Evolutionary conservation across 2,329 filamentous ascomycete species (phyloP), one percentile per base, ranked within the genome.

Genomic region (Penicillium expansum): DNA sequence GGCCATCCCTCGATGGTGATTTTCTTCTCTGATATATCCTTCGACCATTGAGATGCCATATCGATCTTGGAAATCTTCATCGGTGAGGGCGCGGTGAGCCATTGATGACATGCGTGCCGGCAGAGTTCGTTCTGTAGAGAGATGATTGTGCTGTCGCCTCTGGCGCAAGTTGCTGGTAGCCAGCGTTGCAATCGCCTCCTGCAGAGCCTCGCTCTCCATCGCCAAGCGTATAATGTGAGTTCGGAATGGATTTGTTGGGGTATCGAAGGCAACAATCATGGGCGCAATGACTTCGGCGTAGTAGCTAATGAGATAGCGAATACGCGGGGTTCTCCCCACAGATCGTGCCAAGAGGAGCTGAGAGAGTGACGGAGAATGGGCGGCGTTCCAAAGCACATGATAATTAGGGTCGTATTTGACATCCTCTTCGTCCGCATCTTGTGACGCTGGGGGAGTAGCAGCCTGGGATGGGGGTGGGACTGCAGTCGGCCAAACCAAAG

Each of bases 211-310:
- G 73, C 90, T 96, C 58, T 84, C 82, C 62, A 86, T 82, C 13
- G 92, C 91, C 49, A 97, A 81, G 54, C 86, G 86, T 57, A 96
- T 81, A 54, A 97, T 86, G 69, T 95, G 89, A 66, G 87, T 86
- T 59, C 92, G 83, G 71, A 93, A 97, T 1, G 93, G 93, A 72
- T 96, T 97, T 60, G 82, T 83, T 1, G 90, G 88, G 11, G 87
- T 87, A 71, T 97, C 93, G 72, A 96, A 92, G 64, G 92, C 90
- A 49, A 97, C 92, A 75, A 97, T 90, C 57, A 91, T 91, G 5
- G 91, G 90, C 64, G 92, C 94, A 77, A 97, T 92, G 69, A 91
- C 90, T 73, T 91, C 92, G 70, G 92, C 88, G 75, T 96, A 97
- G 75, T 96, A 96, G 71, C 95, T 89, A 79, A 97, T 88, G 70